A percentile compares a stretch with the other conserved stretches of the same genome.
Conservation (phyloP, 768 basidiomycete genomes). For the Hypsizygus marmoreus region DNA sequence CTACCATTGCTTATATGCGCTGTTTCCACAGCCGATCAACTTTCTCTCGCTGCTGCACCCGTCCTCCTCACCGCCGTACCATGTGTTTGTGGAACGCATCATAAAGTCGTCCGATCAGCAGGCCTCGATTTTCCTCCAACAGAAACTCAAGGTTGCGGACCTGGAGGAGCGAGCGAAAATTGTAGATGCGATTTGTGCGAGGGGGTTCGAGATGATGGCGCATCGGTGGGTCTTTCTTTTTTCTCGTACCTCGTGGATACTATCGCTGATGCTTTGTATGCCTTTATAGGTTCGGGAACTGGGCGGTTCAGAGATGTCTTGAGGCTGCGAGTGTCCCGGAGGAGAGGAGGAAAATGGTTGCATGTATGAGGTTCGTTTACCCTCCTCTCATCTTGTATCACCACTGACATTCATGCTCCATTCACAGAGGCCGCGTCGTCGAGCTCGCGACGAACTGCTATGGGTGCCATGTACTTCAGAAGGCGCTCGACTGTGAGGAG, state of each 20-base stretch:
- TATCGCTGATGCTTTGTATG: constrained; percentile 4
- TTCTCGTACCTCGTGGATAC: background rate
- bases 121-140: constrained; percentile 87
- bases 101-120: constrained; percentile 91
- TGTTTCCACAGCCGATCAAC: constrained; percentile 71
- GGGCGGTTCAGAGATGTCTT: constrained; percentile 87
- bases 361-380: constrained; percentile 74
- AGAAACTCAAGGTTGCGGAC: constrained; percentile 88
- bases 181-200: constrained; percentile 81
- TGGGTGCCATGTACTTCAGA: constrained; percentile 87
- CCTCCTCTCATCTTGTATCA: background rate
- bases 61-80: constrained; percentile 82
- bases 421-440: constrained; percentile 73
- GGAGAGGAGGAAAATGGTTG: constrained; percentile 78
- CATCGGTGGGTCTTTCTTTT: constrained; percentile 53
- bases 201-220: constrained; percentile 93
- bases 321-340: constrained; percentile 76
- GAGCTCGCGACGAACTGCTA: constrained; percentile 89
- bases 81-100: constrained; percentile 79
- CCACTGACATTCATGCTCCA: background rate
- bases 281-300: constrained; percentile 76
- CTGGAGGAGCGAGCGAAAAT: constrained; percentile 77
- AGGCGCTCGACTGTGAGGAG: constrained; percentile 89
- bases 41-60: constrained; percentile 85
- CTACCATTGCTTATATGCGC: constrained; percentile 21